Evolutionary conservation across 441 rosid species (phyloP).

Genomic region (Adansonia madagascariensis): DNA sequence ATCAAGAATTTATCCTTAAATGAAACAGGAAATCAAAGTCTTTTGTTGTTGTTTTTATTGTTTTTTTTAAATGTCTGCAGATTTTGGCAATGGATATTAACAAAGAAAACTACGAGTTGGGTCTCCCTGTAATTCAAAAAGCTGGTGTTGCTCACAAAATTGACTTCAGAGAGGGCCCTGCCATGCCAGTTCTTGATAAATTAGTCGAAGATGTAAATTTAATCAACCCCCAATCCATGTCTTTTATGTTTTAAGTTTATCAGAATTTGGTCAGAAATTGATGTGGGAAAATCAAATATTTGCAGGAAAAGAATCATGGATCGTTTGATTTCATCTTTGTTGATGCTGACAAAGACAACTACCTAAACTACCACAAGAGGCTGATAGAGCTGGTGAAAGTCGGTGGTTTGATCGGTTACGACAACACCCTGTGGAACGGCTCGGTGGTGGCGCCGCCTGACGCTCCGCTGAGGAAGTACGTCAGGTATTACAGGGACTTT

Average conservation of each 20-base stretch:
- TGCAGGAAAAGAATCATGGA: conserved; percentile 75
- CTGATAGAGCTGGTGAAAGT: conserved; percentile 76
- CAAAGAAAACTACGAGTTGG: conserved; percentile 86
- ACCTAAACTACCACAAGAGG: conserved; percentile 84
- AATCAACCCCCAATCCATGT: no score
- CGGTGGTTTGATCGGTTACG: conserved; percentile 92
- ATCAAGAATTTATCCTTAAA: background rate
- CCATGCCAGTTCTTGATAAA: conserved; percentile 83
- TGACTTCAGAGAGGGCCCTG: conserved; percentile 93
- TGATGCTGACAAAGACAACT: conserved; percentile 97
- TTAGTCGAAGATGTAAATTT: conserved; percentile 76
- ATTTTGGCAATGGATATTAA: conserved; percentile 95
- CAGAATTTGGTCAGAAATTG: no score
- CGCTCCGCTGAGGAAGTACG: conserved; percentile 74
- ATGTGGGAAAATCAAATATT: no score
- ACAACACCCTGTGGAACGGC: conserved; percentile 94
- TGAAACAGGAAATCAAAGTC: background rate
- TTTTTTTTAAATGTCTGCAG: conserved; percentile 40
- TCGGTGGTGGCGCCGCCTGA: conserved; percentile 85
- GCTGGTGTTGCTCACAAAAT: conserved; percentile 97
- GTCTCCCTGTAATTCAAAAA: conserved; percentile 81
- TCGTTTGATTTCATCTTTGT: conserved; percentile 84
- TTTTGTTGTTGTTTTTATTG: background rate
- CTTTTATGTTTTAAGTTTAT: no score
- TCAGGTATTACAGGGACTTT: conserved; percentile 73